A percentile compares a stretch with the other conserved stretches of the same genome.
These are phyloP conservation scores for Ustilago loliicola DNA, from an alignment of 1,284 basidiomycete species.

Conservation along the genomic window DNA sequence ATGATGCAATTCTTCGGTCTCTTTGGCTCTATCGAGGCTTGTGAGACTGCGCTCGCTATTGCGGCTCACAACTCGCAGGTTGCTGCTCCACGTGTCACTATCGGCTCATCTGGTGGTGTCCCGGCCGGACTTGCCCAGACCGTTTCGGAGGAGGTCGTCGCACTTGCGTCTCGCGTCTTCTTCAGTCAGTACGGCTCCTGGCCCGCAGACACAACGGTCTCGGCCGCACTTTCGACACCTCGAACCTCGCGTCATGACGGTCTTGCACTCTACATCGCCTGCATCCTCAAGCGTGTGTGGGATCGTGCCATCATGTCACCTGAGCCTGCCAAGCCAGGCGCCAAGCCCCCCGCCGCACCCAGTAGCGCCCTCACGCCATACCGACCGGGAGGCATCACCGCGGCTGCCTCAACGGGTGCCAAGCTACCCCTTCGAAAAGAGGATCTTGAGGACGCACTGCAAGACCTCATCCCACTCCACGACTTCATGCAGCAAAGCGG, in stretches of 20 bases:
- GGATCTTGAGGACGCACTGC: slow-evolving; percentile 56
- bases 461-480: slow-evolving; percentile 56
- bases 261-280: slow-evolving; percentile 85
- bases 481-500: slow-evolving; percentile 64
- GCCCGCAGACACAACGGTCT: slow-evolving; percentile 61
- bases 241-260: slow-evolving; percentile 80
- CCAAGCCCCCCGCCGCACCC: slow-evolving; percentile 20
- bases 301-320: slow-evolving; percentile 74
- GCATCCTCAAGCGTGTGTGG: slow-evolving; percentile 89
- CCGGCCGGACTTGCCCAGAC: slow-evolving; percentile 32
- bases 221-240: slow-evolving; percentile 44
- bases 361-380: slow-evolving; percentile 32
- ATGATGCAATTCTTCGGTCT: slow-evolving; percentile 67
- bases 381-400: slow-evolving; percentile 21
- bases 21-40: slow-evolving; percentile 75
- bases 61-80: slow-evolving; percentile 72
- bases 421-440: slow-evolving; percentile 47
- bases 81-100: slow-evolving; percentile 38
- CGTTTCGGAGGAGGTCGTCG: slow-evolving; percentile 61
- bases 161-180: slow-evolving; percentile 65
- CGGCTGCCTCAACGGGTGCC: slow-evolving; percentile 5
- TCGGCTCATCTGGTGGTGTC: slow-evolving; percentile 30
- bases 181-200: slow-evolving; percentile 64
- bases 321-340: slow-evolving; percentile 41
- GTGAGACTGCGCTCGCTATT: slow-evolving; percentile 86